Base-by-base conservation (phyloP, 441 rosid genomes). In the Arabidopsis lyrata region DNA sequence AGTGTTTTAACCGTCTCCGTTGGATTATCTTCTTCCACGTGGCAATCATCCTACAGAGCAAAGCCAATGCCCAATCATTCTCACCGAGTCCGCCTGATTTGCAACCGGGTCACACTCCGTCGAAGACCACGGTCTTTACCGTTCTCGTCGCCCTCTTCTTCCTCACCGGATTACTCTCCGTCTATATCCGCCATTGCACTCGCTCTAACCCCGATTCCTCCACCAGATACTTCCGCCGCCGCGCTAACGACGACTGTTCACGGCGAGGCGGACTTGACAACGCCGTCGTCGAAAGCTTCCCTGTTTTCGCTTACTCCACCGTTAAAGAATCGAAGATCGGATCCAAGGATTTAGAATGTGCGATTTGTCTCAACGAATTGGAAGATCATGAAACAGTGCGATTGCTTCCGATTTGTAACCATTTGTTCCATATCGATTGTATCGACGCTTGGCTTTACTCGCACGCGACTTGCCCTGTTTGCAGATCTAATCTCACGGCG, bases 381-480 rank as follows among this genome's bases (percentile, higher is more conserved):
- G 79, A 77, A 18, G 86, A 83, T 45, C 70, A 80, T 13, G 84
- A 84, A 38, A 63, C 73, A 22, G 78, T 86, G 24, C 83, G 87
- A 16, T 57, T 86, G 48, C 66, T 86, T 6, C 88, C 88, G 24
- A 75, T 75, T 32, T 86, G 90, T 64, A 77, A 56, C 3, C 90
- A 86, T 72, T 81, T 83, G 12, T 86, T 86, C 59, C 90, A 86
- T 48, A 70, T 77, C 2, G 83, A 83, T 44, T 86, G 90, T 41
- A 80, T 86, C 70, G 84, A 78, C 54, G 68, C 77, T 12, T 86
- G 90, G 88, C 68, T 86, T 36, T 75, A 77, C 50, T 70, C 70
- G 0, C 90, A 83, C 80, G 61, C 73, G 6, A 84, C 88, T 10
- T 84, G 90, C 3, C 90, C 90, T 31, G 84, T 84, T 36, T 86